Evolutionary conservation across 2,329 filamentous ascomycete genomes (phyloP).

Genomic region (Leptographium procerum): DNA sequence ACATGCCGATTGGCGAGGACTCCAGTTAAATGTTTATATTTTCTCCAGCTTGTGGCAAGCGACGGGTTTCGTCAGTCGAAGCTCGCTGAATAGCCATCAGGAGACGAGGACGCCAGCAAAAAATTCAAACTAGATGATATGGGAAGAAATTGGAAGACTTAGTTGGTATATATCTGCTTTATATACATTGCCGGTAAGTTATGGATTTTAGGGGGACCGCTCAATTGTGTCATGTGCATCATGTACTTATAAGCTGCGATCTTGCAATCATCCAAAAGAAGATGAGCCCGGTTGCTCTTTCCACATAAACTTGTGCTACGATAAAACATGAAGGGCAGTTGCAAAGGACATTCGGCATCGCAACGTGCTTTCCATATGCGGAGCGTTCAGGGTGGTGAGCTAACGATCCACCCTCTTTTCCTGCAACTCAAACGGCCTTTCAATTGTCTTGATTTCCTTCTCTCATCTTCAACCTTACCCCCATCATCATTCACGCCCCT

Average conservation of each 20-base stretch:
- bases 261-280: not conserved
- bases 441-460: not conserved
- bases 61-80: too few relatives aligned
- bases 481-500: too few relatives aligned
- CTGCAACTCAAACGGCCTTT: not conserved
- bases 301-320: not conserved
- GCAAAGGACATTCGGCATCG: not conserved
- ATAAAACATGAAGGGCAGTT: not conserved
- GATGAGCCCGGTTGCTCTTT: not conserved
- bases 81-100: too few relatives aligned
- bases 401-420: not conserved
- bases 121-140: too few relatives aligned
- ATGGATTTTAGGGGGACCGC: too few relatives aligned
- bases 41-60: too few relatives aligned
- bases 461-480: too few relatives aligned
- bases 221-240: not conserved
- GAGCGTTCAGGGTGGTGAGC: not conserved
- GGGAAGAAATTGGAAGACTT: too few relatives aligned
- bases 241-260: not conserved
- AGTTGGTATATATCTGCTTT: too few relatives aligned
- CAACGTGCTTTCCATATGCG: not conserved
- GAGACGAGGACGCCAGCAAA: too few relatives aligned
- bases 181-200: too few relatives aligned
- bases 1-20: conserved; percentile 35
- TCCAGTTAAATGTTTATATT: not conserved